Evolutionary conservation across 257 asterid species (phyloP).

Genomic region (Solanum pinnatisectum): DNA sequence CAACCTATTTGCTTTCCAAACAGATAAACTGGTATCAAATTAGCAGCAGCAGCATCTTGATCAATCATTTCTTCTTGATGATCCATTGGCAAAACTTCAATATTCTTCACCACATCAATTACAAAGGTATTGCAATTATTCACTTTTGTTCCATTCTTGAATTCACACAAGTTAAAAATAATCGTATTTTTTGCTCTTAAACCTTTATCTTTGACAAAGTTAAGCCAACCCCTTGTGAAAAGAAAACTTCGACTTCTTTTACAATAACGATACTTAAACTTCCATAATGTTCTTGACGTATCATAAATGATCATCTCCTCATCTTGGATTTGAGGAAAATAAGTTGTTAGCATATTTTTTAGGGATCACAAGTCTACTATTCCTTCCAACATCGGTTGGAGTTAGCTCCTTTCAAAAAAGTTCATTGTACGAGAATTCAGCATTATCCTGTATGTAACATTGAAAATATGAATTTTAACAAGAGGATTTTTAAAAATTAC

Average conservation of each 20-base stretch:
- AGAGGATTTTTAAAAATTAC: not conserved
- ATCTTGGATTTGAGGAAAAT: conserved; percentile 27
- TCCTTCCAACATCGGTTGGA: conserved; percentile 39
- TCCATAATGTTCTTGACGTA: not conserved
- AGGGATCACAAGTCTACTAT: too few relatives aligned
- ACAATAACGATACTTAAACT: conserved; percentile 43
- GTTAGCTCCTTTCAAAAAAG: conserved; percentile 51
- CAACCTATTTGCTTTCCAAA: not conserved
- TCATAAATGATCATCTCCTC: conserved; percentile 38
- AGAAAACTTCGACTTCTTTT: conserved; percentile 35
- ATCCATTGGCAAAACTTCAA: not conserved
- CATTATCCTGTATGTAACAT: not conserved
- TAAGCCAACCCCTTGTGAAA: conserved; percentile 64
- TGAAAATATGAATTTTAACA: not conserved
- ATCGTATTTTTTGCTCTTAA: conserved; percentile 38
- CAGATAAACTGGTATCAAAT: not conserved
- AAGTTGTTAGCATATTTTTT: conserved; percentile 38
- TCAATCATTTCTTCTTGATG: not conserved
- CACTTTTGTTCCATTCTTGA: not conserved
- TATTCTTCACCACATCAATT: not conserved
- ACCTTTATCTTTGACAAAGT: conserved; percentile 46
- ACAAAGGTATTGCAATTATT: not conserved
- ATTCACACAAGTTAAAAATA: conserved; percentile 5
- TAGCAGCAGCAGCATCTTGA: not conserved
- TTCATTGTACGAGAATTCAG: not conserved